These are phyloP conservation scores for Alectoria sarmentosa DNA, from an alignment of 495 filamentous ascomycete genomes.

Conservation along the genomic window DNA sequence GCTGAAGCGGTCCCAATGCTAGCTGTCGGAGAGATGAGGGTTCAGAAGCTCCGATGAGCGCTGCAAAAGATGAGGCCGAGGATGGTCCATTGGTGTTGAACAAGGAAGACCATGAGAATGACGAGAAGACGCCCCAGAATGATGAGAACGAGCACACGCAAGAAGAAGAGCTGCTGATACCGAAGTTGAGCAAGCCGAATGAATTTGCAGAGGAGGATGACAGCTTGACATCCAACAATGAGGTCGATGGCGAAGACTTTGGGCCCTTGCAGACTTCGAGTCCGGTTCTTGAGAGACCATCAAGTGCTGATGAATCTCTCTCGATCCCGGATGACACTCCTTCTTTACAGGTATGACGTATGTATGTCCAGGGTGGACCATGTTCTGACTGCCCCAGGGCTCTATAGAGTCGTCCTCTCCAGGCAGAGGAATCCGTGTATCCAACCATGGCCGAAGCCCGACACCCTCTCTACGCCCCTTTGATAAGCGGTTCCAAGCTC, in stretches of 20 bases:
- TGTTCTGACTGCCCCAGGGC: conserved; percentile 47
- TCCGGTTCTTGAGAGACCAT: conserved; percentile 22
- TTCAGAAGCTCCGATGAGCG: conserved; percentile 28
- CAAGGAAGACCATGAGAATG: conserved; percentile 24
- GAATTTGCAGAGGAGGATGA: conserved; percentile 17
- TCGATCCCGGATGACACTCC: conserved; percentile 86
- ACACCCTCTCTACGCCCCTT: conserved; percentile 87
- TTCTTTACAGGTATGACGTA: conserved; percentile 66
- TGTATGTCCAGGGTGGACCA: conserved; percentile 1
- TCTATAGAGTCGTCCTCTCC: conserved; percentile 68
- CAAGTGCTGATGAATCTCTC: conserved; percentile 43
- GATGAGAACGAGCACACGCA: conserved; percentile 4
- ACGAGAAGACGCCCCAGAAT: not conserved
- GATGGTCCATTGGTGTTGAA: conserved; percentile 22
- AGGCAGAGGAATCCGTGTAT: conserved; percentile 53
- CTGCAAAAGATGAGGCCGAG: conserved; percentile 29
- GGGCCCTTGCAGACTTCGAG: conserved; percentile 14
- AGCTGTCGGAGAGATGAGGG: conserved; percentile 25
- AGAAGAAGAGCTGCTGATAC: conserved; percentile 1
- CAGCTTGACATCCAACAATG: conserved; percentile 5
- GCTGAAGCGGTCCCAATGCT: conserved; percentile 21
- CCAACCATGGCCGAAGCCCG: conserved; percentile 45
- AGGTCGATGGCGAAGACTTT: conserved; percentile 2
- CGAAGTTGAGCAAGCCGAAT: not conserved
- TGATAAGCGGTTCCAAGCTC: conserved; percentile 87